Percentiles rank a stretch among this genome's conserved stretches.
These are phyloP conservation scores for Sophora flavescens DNA, from an alignment of 306 rosid species.

Conservation along the genomic window DNA sequence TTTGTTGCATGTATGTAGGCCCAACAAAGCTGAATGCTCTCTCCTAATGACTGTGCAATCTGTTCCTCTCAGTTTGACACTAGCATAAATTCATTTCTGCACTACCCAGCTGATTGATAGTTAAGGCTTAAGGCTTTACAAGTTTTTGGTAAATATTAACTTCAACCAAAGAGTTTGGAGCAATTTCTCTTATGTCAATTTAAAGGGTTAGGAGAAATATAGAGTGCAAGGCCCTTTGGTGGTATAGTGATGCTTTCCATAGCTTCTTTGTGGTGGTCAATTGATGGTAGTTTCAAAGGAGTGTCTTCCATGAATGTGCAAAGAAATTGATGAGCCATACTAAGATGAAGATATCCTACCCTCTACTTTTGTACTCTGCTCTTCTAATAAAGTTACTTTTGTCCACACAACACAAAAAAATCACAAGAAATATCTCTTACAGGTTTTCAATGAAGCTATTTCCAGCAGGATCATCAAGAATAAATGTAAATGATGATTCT, in stretches of 20 bases:
- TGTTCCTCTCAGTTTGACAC: constrained; percentile 11
- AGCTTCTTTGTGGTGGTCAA: constrained; percentile 17
- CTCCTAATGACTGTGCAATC: background rate
- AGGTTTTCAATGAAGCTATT: constrained; percentile 95
- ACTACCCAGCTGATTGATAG: background rate
- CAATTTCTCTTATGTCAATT: constrained; percentile 13
- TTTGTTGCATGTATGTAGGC: constrained; percentile 10
- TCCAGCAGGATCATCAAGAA: constrained; percentile 97
- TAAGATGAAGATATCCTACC: constrained; percentile 21
- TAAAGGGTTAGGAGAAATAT: background rate
- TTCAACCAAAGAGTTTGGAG: constrained; percentile 1
- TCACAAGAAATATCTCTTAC: constrained; percentile 61
- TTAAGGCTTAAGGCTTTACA: constrained; percentile 1
- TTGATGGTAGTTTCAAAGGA: constrained; percentile 9
- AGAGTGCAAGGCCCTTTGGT: background rate
- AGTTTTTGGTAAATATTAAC: background rate
- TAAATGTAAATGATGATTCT: constrained; percentile 70
- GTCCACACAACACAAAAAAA: background rate
- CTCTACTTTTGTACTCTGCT: background rate
- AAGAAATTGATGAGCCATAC: constrained; percentile 7
- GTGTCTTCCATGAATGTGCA: background rate
- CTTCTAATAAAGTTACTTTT: background rate
- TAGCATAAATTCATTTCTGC: constrained; percentile 5
- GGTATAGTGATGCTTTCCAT: background rate
- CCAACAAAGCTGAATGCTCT: background rate